Evolutionary conservation across 169 alveolate genomes (phyloP), one percentile per base, ranked within the genome.

Genomic region (Plasmodium gonderi): DNA sequence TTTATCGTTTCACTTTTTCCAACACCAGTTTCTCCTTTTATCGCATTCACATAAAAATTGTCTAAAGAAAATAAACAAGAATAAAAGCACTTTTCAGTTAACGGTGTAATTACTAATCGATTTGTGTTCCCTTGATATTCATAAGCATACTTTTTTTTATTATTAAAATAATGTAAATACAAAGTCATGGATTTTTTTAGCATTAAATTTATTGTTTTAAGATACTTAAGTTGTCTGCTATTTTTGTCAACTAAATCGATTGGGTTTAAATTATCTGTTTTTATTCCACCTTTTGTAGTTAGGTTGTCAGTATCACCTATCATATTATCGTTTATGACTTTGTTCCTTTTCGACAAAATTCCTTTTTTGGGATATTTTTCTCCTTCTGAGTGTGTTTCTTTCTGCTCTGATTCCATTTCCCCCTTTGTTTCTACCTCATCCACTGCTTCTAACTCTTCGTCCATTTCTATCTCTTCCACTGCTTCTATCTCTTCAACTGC

Each of bases 1-100:
- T 98, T 98, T 26, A 98, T 98, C 9, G 99, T 97, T 95, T 98
- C 99, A 17, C 99, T 98, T 95, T 98, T 98, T 40, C 99, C 99
- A 26, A 99, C 98, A 77, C 99, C 99, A 9, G 99, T 99, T 1
- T 99, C 99, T 17, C 99, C 99, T 77, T 98, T 97, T 9, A 99
- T 99, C 6, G 99, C 99, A 23, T 99, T 99, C 68, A 99, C 99
- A 94, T 98, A 97, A 90, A 97, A 97, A 96, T 98, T 96, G 93
- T 97, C 98, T 92, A 98, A 92, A 29, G 99, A 99, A 75, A 98
- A 97, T 47, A 98, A 97, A 20, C 98, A 95, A 44, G 99, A 98
- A 98, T 97, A 97, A 96, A 98, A 98, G 92, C 99, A 98, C 83
- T 99, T 96, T 95, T 98, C 99, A 11, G 99, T 98, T 79, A 98